Conservation (phyloP, 1,284 basidiomycete species). For the Baeospora myosura region DNA sequence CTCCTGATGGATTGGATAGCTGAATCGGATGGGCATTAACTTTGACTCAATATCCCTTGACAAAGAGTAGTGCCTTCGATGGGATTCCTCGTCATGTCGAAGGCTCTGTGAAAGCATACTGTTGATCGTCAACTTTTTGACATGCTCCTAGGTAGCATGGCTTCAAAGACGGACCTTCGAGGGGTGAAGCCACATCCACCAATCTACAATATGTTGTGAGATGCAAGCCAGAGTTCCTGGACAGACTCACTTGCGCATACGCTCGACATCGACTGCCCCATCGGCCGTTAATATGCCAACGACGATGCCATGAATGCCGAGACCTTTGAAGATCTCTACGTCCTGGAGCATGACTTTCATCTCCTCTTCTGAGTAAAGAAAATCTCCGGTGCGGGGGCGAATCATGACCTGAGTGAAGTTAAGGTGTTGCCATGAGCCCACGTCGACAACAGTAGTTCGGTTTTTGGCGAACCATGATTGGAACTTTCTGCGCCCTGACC, state of each 20-base stretch:
- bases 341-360: constrained; percentile 68
- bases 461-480: constrained; percentile 52
- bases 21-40: constrained; percentile 26
- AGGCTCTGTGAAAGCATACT: constrained; percentile 82
- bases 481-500: constrained; percentile 27
- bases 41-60: too few species aligned
- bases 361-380: constrained; percentile 61
- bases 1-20: constrained; percentile 46
- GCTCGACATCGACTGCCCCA: constrained; percentile 53
- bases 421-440: neutral
- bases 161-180: constrained; percentile 51
- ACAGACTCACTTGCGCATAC: constrained; percentile 39
- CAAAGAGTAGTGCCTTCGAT: constrained; percentile 34
- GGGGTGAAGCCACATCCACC: constrained; percentile 47
- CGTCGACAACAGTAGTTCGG: neutral
- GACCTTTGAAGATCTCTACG: constrained; percentile 50
- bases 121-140: constrained; percentile 3
- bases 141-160: constrained; percentile 7
- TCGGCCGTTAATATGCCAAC: constrained; percentile 56
- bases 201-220: constrained; percentile 33
- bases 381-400: constrained; percentile 71
- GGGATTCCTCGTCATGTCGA: constrained; percentile 63
- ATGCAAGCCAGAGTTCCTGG: neutral
- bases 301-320: constrained; percentile 59
- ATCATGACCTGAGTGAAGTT: constrained; percentile 82